phyloP scores from a whole-genome alignment of 345 rosid species.

The Pseudoturritis turrita region DNA sequence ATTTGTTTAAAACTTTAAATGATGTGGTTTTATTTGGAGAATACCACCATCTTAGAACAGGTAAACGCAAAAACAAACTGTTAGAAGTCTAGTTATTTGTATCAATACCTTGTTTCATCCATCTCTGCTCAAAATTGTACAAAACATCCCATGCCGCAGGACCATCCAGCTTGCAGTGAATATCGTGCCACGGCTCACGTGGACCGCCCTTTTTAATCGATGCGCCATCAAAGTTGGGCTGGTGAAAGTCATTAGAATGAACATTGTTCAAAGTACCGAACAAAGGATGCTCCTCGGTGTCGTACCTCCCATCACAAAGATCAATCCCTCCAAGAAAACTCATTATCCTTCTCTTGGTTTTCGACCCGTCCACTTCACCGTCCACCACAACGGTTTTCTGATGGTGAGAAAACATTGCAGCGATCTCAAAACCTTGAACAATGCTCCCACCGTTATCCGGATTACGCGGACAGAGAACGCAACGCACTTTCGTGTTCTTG shows the following conservation, averaged over 20 bases:
- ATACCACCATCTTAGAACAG: neutral
- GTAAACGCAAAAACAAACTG: neutral
- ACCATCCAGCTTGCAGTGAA: constrained; percentile 84
- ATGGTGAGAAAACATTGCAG: constrained; percentile 73
- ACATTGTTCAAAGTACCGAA: constrained; percentile 49
- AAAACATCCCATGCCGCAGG: constrained; percentile 89
- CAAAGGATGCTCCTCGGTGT: constrained; percentile 64
- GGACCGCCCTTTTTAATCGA: constrained; percentile 81
- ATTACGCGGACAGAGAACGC: constrained; percentile 59
- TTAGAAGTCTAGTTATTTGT: neutral
- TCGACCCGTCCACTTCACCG: constrained; percentile 14
- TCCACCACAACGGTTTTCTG: constrained; percentile 75
- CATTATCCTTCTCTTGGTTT: constrained; percentile 46
- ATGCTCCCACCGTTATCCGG: constrained; percentile 43
- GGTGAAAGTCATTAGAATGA: constrained; percentile 72
- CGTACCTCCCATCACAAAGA: constrained; percentile 85
- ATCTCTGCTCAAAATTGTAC: constrained; percentile 86
- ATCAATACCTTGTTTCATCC: constrained; percentile 57
- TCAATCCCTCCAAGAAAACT: constrained; percentile 90
- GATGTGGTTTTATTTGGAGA: neutral
- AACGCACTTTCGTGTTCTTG: constrained; percentile 50
- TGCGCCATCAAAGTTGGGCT: constrained; percentile 61
- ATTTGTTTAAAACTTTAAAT: neutral
- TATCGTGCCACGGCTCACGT: constrained; percentile 95
- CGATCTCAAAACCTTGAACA: constrained; percentile 41